Evolutionary conservation across 2,329 filamentous ascomycete species (phyloP).

Genomic region (Alternaria brassicicola): DNA sequence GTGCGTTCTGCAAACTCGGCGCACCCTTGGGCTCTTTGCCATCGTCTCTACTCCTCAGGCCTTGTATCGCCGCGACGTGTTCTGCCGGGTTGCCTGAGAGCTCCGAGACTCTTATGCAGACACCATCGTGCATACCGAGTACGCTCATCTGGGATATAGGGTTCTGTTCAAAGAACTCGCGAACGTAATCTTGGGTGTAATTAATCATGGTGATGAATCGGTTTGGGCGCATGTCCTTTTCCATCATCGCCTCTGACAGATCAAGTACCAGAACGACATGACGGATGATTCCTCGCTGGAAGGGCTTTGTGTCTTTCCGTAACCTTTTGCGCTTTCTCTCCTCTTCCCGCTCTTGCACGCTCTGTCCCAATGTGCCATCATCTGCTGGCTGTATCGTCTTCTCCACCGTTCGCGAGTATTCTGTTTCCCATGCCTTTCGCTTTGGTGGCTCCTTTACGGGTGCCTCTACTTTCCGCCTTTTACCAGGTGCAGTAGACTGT

Average conservation of each 20-base stretch:
- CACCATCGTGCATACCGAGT: conserved; percentile 89
- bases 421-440: conserved; percentile 57
- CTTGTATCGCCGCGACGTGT: conserved; percentile 78
- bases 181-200: conserved; percentile 85
- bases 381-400: conserved; percentile 63
- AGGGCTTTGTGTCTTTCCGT: conserved; percentile 88
- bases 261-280: conserved; percentile 91
- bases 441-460: conserved; percentile 40
- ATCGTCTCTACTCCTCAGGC: conserved; percentile 67
- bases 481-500: conserved; percentile 25
- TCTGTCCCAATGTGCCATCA: conserved; percentile 75
- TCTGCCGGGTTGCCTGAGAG: conserved; percentile 90
- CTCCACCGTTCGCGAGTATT: conserved; percentile 57
- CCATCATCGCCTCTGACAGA: conserved; percentile 89
- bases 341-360: conserved; percentile 75
- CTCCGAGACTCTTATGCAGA: conserved; percentile 84
- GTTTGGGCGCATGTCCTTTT: conserved; percentile 92
- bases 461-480: conserved; percentile 26
- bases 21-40: conserved; percentile 61
- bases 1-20: conserved; percentile 79
- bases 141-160: conserved; percentile 95
- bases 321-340: conserved; percentile 81
- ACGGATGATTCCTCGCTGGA: conserved; percentile 97
- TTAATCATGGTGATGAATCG: conserved; percentile 81
- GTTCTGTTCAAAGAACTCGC: conserved; percentile 97